Evolutionary conservation across 352 stramenopile species (phyloP), one percentile per base, ranked within the genome.

Genomic region (Albugo candida): DNA sequence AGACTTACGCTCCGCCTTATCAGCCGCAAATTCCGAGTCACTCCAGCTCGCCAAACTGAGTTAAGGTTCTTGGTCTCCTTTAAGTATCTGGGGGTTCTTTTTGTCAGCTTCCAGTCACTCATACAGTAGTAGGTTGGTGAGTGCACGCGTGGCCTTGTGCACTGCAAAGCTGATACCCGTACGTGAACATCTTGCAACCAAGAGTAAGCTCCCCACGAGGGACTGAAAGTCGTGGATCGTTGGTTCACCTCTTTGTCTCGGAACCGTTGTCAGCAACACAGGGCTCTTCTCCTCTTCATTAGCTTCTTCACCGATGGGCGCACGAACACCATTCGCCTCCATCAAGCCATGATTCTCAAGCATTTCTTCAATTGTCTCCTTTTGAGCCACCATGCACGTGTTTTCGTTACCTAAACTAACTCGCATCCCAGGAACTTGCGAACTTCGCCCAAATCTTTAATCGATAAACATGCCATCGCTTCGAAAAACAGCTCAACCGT

Each of bases 131-230:
- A 0, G 50, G 55, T 12, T 40, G 36, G 37, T 66, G 61, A 2
- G 48, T 20, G 0, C 19, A 2, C 58, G 34, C 0, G 55, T 59
- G 16, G 46, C 56, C 13, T 34, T 13, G 17, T 67, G 50, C 10
- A 67, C 53, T 0, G 48, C 58, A 38, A 55, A 65, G 1, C 50
- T 16, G 18, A 61, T 64, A 45, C 61, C 50, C 0, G 62, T 54
- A 3, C 59, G 16, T 0, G 53, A 65, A 41, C 53, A 67, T 0
- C 59, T 17, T 2, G 58, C 20, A 0, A 67, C 19, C 59, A 59
- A 67, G 11, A 65, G 16, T 13, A 66, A 44, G 18, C 50, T 66
- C 0, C 57, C 60, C 0, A 67, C 51, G 3, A 75, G 13, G 0
- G 59, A 64, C 54, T 62, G 56, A 18, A 71, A 65, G 6, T 41